Base-by-base conservation (phyloP, 1,284 basidiomycete genomes). In the Austroboletus rostrupii region DNA sequence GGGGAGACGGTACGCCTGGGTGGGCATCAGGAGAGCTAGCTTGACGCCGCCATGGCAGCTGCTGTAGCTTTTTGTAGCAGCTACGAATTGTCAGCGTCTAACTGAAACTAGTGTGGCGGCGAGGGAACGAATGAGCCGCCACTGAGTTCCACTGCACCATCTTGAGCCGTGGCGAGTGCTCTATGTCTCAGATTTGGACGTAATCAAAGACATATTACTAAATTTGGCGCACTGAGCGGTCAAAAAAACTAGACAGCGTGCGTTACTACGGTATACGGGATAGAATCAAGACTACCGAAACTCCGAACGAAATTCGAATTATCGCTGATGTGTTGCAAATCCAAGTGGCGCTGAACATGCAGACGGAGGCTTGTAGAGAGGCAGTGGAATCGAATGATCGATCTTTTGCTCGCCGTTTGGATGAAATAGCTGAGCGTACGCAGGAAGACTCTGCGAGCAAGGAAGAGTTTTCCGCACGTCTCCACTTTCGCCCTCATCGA, bases 391-490 rank as follows among this genome's bases (percentile, higher is more conserved):
- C 14, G 76, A 79, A 55, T 80, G 76, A 58, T 90, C 85, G 41
- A 86, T 72, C 66, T 80, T 85, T 46, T 77, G 74, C 50, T 87
- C 81, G 17, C 89, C 88, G 57, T 87, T 85, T 20, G 73, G 60
- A 59, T 90, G 70, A 66, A 82, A 91, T 17, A 91, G 73, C 53
- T 88, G 84, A 2, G 84, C 87, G 61, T 91, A 91, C 5, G 83
- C 76, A 3, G 88, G 89, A 14, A 90, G 77, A 26, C 64, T 67
- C 12, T 70, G 69, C 8, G 72, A 58, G 53, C 69, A 71, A 16
- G 68, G 68, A 47, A 53, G 47, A 54, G 52, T 61, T 37, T 49
- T 57, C 31, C 29, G 48, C n/a, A 36, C 29, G 38, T 60, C 60
- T 50, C 46, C 57, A 11, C 26, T 17, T 39, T 49, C 49, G 41